Evolutionary conservation across 371 early-diverging fungal genomes (phyloP).

Genomic region (Gilbertella persicaria): DNA sequence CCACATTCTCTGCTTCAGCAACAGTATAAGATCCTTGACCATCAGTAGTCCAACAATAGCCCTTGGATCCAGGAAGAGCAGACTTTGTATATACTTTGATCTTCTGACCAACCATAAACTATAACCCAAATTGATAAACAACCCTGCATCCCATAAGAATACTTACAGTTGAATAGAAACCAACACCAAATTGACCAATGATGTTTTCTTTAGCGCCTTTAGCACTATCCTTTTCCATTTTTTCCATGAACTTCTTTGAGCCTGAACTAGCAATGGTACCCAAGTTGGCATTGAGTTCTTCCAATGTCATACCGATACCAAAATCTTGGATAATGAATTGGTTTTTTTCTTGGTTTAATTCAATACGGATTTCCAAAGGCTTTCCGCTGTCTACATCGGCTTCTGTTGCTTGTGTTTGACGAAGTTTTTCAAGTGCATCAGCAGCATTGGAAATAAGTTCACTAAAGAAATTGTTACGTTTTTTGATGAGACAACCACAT

Average conservation of each 20-base stretch:
- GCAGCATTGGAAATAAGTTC: slow-evolving; percentile 98
- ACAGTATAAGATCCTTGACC: slow-evolving; percentile 82
- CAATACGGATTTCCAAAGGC: slow-evolving; percentile 82
- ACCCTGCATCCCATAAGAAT: too few species aligned
- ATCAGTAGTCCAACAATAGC: slow-evolving; percentile 84
- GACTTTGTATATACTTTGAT: slow-evolving; percentile 84
- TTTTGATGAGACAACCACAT: not conserved
- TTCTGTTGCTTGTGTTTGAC: slow-evolving; percentile 72
- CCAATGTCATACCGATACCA: slow-evolving; percentile 98
- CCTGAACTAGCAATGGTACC: slow-evolving; percentile 98
- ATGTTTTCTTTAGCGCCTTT: slow-evolving; percentile 69
- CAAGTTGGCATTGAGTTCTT: slow-evolving; percentile 86
- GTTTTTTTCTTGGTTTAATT: slow-evolving; percentile 70
- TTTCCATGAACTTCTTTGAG: slow-evolving; percentile 87
- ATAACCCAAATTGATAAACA: not conserved
- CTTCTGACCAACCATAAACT: slow-evolving; percentile 86
- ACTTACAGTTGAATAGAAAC: slow-evolving; percentile 79
- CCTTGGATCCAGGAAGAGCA: slow-evolving; percentile 69
- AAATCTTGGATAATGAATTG: slow-evolving; percentile 91
- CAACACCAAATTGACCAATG: slow-evolving; percentile 99
- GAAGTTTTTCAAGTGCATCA: slow-evolving; percentile 98
- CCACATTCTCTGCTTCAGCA: slow-evolving; percentile 74
- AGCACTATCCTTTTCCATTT: slow-evolving; percentile 66
- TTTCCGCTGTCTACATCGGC: slow-evolving; percentile 55
- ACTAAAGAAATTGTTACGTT: slow-evolving; percentile 44